Conservation (phyloP, 176 grass and related monocot species). For the Oryza australiensis region DNA sequence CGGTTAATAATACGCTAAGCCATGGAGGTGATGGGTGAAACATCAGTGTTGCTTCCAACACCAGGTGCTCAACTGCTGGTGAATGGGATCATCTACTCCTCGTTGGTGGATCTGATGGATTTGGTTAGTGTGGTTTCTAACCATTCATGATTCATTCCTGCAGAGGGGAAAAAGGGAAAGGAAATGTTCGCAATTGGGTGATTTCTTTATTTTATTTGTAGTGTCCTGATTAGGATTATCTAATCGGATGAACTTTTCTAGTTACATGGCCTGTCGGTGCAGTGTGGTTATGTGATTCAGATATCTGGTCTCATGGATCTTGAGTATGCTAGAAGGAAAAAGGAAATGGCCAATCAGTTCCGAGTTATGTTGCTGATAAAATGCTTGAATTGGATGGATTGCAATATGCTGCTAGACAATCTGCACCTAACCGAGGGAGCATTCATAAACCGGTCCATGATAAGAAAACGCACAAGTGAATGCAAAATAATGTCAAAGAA, state of each 20-base stretch:
- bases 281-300: background rate
- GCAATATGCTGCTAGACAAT: background rate
- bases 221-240: background rate
- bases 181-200: background rate
- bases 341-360: background rate
- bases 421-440: background rate
- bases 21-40: conserved; percentile 29
- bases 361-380: conserved; percentile 22
- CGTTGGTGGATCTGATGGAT: conserved; percentile 30
- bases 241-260: conserved; percentile 3
- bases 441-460: background rate
- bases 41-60: conserved; percentile 39
- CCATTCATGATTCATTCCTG: conserved; percentile 23
- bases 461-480: background rate
- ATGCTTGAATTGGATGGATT: background rate
- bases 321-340: conserved; percentile 21
- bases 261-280: background rate
- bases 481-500: background rate
- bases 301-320: background rate
- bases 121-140: conserved; percentile 10
- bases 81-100: background rate
- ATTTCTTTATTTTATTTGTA: background rate
- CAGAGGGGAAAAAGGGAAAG: background rate
- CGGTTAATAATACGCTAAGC: background rate
- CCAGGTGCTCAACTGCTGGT: background rate